Evolutionary conservation across 2,329 filamentous ascomycete genomes (phyloP), one percentile per base, ranked within the genome.

Genomic region (Aspergillus ochraceoroseus): DNA sequence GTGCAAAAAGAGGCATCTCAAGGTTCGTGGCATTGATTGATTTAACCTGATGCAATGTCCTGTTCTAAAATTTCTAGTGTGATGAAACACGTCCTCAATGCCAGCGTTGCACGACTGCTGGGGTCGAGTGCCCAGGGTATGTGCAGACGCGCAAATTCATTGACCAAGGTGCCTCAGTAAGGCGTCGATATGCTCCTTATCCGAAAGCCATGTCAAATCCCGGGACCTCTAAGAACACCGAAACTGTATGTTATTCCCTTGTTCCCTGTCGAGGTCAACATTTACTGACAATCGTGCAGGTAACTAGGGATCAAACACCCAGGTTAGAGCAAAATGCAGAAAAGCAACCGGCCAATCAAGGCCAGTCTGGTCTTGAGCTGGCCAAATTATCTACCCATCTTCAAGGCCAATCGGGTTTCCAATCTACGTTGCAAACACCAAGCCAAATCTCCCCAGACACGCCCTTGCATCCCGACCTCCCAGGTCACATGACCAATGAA

Each of bases 91-190:
- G 65, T 5, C 63, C 65, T 4, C 54, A 56, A 9, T 68, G 65
- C 39, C 59, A 62, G 38, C 59, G 64, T 13, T 68, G 65, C 43
- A 52, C 52, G 18, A 53, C 57, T 31, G 58, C 64, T 5, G 63
- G 63, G 8, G 58, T 63, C 15, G 57, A 66, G 37, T 68, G 65
- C 31, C 63, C 64, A 0, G 65, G 65, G n/a, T 68, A 67, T 57
- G 59, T 66, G 13, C 62, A 66, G 38, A 66, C 59, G 14, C 64
- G 65, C 41, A 68, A 68, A 29, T 68, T 68, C 41, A 65, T 68
- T 32, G 65, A 68, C 36, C 64, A 68, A 41, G 64, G 65, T 4
- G 60, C 63, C 14, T 63, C 64, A 12, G 62, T 68, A 15, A 58
- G 65, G 32, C 60, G 61, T 11, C 55, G 63, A 20, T 65, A 63